Base-by-base conservation (phyloP, 225 moss, liverwort and hornwort species). In the Lunularia cruciata region DNA sequence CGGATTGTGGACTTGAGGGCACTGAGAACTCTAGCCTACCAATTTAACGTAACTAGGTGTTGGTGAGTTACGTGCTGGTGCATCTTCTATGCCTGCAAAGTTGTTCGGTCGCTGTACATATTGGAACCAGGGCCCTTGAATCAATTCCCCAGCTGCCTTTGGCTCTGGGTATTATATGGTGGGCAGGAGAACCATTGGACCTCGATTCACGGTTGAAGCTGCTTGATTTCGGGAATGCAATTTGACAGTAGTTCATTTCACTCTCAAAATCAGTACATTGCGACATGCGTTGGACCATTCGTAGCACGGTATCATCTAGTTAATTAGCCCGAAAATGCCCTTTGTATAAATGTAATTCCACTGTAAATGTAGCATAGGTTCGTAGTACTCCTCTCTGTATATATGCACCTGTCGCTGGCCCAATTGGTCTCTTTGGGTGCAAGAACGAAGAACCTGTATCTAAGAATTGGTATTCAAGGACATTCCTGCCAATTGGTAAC, bases 311-410 rank as follows among this genome's bases (percentile, higher is more conserved):
- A 28, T n/a, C 45, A 30, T 5, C 7, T 65, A 19, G 30, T 11
- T 32, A 6, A 31, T n/a, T 35, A 27, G 51, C 51, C 51, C 25
- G 12, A 65, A 8, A 67, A 0, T 16, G 28, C 67, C 31, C 35
- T 65, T 57, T 78, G 78, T 73, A 73, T 43, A 69, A 47, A 68
- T 68, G 19, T 65, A 65, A 34, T 28, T 30, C 12, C 47, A 6
- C 27, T 74, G 74, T 67, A 67, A 74, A 60, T 48, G 9, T 67
- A 60, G 48, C 26, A 5, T 64, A 64, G 35, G 23, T 27, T 14
- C 43, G n/a, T 20, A 12, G 12, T 12, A 6, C 13, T 36, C 47
- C n/a, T 32, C 0, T 20, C 22, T 74, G 67, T 74, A 67, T n/a
- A 67, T 74, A 59, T 51, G 66, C 59, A 32, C n/a, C 59, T n/a